A percentile compares a stretch with the other conserved stretches of the same genome.
Conservation (phyloP, 495 filamentous ascomycete genomes). For the Parathielavia appendiculata region DNA sequence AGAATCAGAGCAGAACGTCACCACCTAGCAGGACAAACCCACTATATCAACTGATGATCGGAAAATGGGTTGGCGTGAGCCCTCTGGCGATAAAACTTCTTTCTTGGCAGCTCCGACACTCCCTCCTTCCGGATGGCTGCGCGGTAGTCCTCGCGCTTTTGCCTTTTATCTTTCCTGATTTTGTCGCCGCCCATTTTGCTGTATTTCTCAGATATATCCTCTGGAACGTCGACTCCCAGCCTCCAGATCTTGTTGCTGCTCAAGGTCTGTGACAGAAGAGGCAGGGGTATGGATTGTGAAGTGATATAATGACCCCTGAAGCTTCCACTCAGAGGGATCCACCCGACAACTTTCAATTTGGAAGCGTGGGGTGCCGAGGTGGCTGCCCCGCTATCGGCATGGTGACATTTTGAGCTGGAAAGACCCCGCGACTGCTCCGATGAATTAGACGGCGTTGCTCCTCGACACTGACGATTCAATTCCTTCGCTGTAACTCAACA, state of each 20-base stretch:
- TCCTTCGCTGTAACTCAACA: not conserved
- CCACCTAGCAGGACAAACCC: constrained; percentile 17
- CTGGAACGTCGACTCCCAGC: not conserved
- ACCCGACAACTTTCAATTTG: too few species aligned
- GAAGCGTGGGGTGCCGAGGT: constrained; percentile 1
- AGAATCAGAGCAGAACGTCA: not conserved
- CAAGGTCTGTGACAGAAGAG: constrained; percentile 1
- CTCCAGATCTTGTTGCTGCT: not conserved
- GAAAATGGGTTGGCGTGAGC: constrained; percentile 98
- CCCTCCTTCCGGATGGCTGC: constrained; percentile 27
- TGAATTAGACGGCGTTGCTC: not conserved
- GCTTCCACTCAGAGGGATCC: too few species aligned
- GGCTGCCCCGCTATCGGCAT: constrained; percentile 26
- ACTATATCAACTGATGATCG: constrained; percentile 86
- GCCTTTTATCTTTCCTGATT: constrained; percentile 51
- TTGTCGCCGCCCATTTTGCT: constrained; percentile 25
- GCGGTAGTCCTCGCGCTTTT: constrained; percentile 72
- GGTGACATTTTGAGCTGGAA: constrained; percentile 9
- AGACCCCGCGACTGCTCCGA: constrained; percentile 10
- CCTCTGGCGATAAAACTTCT: constrained; percentile 92
- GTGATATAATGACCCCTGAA: not conserved
- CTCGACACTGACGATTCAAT: not conserved
- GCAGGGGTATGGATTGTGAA: not conserved
- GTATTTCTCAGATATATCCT: not conserved
- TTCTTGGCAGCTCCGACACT: constrained; percentile 59